These are phyloP conservation scores for Naegleria fowleri DNA, from an alignment of 208 protist species.

Conservation along the genomic window DNA sequence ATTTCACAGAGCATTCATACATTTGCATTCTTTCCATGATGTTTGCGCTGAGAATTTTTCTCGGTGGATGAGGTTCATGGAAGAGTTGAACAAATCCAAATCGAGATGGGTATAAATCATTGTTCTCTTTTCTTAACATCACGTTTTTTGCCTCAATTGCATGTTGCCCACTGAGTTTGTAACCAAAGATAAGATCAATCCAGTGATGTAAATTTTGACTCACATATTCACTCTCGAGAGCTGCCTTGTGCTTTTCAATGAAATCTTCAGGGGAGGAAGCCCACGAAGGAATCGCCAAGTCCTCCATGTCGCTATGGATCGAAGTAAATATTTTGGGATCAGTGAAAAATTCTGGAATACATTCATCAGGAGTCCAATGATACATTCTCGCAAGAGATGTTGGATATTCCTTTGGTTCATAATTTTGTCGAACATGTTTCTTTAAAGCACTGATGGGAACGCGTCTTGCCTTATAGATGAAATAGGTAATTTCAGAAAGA, in stretches of 20 bases:
- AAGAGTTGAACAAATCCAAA: constrained; percentile 25
- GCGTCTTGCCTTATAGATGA: constrained; percentile 21
- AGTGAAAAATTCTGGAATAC: constrained; percentile 54
- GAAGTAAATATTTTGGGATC: constrained; percentile 48
- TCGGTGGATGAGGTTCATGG: neutral
- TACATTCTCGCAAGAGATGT: constrained; percentile 46
- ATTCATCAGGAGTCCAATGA: constrained; percentile 57
- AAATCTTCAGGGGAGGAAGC: constrained; percentile 69
- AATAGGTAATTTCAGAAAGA: constrained; percentile 11
- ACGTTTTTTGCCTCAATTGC: constrained; percentile 89
- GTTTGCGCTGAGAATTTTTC: neutral
- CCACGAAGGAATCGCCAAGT: constrained; percentile 46
- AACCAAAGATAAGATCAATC: constrained; percentile 98
- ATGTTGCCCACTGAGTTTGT: constrained; percentile 89
- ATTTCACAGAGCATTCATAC: neutral
- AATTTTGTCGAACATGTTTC: neutral
- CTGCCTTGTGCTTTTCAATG: constrained; percentile 80
- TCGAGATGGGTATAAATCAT: neutral
- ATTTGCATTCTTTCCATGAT: neutral
- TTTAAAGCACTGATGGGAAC: neutral
- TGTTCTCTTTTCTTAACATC: neutral
- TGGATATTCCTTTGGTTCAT: constrained; percentile 53
- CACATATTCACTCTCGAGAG: constrained; percentile 92
- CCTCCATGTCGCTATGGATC: constrained; percentile 47
- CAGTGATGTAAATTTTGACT: constrained; percentile 90